Percentiles rank a stretch among this genome's conserved stretches.
Conservation (phyloP, 441 rosid genomes). For the Aquilaria agallochum region DNA sequence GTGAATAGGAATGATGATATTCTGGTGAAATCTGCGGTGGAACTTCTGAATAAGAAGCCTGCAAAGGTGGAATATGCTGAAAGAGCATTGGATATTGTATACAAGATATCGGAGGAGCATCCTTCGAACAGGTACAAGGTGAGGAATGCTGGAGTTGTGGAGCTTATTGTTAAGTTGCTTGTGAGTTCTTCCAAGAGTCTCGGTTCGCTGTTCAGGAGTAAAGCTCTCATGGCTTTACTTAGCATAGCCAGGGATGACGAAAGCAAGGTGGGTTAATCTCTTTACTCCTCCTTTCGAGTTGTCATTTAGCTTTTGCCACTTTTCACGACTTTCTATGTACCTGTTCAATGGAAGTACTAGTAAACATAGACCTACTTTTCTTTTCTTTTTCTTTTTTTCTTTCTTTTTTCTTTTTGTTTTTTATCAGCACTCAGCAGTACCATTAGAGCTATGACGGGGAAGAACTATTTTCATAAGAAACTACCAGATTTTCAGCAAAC, state of each 20-base stretch:
- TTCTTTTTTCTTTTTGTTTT: too few species aligned
- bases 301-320: too few species aligned
- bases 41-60: constrained; percentile 25
- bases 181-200: constrained; percentile 20
- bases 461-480: too few species aligned
- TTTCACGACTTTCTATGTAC: too few species aligned
- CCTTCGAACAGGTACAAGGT: constrained; percentile 30
- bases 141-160: constrained; percentile 31
- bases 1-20: constrained; percentile 31
- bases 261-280: constrained; percentile 29
- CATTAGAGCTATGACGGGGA: too few species aligned
- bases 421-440: too few species aligned
- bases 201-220: constrained; percentile 32
- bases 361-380: too few species aligned
- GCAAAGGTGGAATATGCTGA: constrained; percentile 22
- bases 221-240: constrained; percentile 32
- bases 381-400: too few species aligned
- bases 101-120: constrained; percentile 30
- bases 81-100: constrained; percentile 22
- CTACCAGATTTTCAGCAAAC: too few species aligned
- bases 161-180: constrained; percentile 27
- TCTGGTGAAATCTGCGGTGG: constrained; percentile 27
- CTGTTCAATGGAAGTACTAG: too few species aligned
- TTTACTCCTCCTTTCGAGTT: neutral
- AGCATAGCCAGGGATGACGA: constrained; percentile 45